Percentiles rank a stretch among this genome's conserved stretches.
Conservation (phyloP, 352 stramenopile species). For the Aphanomyces invadans region DNA sequence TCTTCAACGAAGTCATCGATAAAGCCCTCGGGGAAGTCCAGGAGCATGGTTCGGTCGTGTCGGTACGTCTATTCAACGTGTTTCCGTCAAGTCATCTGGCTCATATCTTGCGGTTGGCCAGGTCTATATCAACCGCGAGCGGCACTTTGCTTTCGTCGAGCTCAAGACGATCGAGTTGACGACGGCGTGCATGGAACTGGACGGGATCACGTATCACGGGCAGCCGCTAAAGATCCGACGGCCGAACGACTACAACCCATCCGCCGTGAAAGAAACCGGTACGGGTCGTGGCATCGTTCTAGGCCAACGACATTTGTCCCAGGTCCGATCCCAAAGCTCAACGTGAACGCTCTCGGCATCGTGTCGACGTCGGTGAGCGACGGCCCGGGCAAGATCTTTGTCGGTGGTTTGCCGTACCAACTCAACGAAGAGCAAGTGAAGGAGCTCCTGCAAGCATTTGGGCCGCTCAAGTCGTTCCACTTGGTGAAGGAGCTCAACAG, state of each 20-base stretch:
- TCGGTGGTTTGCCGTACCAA: slow-evolving; percentile 96
- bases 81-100: not conserved
- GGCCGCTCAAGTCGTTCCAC: slow-evolving; percentile 92
- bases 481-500: slow-evolving; percentile 91
- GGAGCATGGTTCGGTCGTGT: slow-evolving; percentile 69
- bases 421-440: slow-evolving; percentile 93
- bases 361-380: slow-evolving; percentile 92
- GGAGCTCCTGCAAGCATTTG: slow-evolving; percentile 93
- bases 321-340: slow-evolving; percentile 81
- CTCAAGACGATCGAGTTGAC: slow-evolving; percentile 95
- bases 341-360: slow-evolving; percentile 89
- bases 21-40: slow-evolving; percentile 66
- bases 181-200: slow-evolving; percentile 92
- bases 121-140: slow-evolving; percentile 95
- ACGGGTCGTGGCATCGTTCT: slow-evolving; percentile 9
- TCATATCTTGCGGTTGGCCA: no score
- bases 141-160: slow-evolving; percentile 97
- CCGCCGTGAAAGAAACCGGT: slow-evolving; percentile 69
- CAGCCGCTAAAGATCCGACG: slow-evolving; percentile 93
- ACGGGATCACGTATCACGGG: slow-evolving; percentile 92
- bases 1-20: slow-evolving; percentile 90
- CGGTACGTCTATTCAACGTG: slow-evolving; percentile 24
- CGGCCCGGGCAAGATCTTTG: slow-evolving; percentile 98
- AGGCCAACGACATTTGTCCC: slow-evolving; percentile 22
- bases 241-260: slow-evolving; percentile 96